A percentile compares a stretch with the other conserved stretches of the same genome.
These are phyloP conservation scores for Porosira glacialis DNA, from an alignment of 352 stramenopile genomes.

Conservation along the genomic window DNA sequence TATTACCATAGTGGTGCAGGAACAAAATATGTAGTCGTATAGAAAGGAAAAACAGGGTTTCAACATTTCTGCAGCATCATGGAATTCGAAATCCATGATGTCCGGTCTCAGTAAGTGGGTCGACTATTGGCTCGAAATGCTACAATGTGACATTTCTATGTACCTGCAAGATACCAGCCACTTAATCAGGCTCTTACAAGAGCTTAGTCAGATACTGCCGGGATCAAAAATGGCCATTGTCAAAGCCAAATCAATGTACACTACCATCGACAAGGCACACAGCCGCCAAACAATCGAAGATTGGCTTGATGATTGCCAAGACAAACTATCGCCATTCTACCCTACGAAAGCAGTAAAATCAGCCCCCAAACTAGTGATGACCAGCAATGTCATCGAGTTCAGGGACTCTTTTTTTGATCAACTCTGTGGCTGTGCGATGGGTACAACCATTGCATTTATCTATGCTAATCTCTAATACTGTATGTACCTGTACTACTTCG, in stretches of 20 bases:
- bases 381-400: conserved; percentile 14
- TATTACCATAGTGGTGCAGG: too few species aligned
- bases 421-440: conserved; percentile 20
- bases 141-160: too few species aligned
- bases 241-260: conserved; percentile 30
- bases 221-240: background rate
- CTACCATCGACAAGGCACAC: conserved; percentile 13
- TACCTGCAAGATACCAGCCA: too few species aligned
- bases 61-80: too few species aligned
- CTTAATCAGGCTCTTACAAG: background rate
- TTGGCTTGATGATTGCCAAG: conserved; percentile 1
- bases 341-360: background rate
- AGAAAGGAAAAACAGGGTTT: too few species aligned
- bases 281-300: background rate
- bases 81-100: too few species aligned
- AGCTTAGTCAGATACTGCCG: background rate
- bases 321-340: background rate
- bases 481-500: conserved; percentile 6
- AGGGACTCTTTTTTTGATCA: conserved; percentile 28
- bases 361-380: conserved; percentile 15
- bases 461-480: conserved; percentile 12
- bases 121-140: too few species aligned
- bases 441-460: conserved; percentile 10
- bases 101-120: too few species aligned
- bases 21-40: too few species aligned